Conservation (phyloP, 495 filamentous ascomycete species). For the Penicillium turbatum region DNA sequence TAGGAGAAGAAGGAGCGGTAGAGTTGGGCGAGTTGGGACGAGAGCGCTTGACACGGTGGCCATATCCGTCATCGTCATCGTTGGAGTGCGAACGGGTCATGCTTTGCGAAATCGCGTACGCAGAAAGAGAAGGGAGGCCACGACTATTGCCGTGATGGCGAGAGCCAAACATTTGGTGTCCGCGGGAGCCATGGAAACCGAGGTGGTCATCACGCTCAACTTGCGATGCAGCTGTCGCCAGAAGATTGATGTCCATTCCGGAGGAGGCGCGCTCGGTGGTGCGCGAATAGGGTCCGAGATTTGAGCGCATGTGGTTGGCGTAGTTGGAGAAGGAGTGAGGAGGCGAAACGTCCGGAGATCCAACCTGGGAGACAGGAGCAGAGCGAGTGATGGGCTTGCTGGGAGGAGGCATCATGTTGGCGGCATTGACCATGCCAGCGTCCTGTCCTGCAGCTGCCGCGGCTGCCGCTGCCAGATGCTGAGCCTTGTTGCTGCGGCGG, state of each 20-base stretch:
- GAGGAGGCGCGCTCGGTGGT: slow-evolving; percentile 44
- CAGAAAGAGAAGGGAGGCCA: slow-evolving; percentile 71
- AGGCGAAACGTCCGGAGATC: slow-evolving; percentile 92
- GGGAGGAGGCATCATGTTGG: slow-evolving; percentile 70
- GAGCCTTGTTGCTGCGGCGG: slow-evolving; percentile 84
- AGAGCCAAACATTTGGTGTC: slow-evolving; percentile 50
- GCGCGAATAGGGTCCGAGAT: slow-evolving; percentile 63
- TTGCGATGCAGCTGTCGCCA: slow-evolving; percentile 87
- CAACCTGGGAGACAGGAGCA: slow-evolving; percentile 83
- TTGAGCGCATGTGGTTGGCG: slow-evolving; percentile 57
- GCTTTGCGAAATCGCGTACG: slow-evolving; percentile 71
- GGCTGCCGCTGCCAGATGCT: slow-evolving; percentile 55
- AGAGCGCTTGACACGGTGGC: slow-evolving; percentile 77
- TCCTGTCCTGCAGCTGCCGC: slow-evolving; percentile 50
- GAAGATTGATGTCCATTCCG: slow-evolving; percentile 75
- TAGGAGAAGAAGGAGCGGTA: slow-evolving; percentile 94
- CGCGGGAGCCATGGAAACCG: slow-evolving; percentile 32
- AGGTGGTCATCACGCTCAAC: slow-evolving; percentile 74
- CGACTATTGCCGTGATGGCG: slow-evolving; percentile 56
- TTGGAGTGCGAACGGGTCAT: slow-evolving; percentile 93
- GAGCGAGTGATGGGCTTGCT: slow-evolving; percentile 71
- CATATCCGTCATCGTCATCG: slow-evolving; percentile 74
- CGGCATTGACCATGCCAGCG: slow-evolving; percentile 46
- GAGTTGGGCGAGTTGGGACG: slow-evolving; percentile 90
- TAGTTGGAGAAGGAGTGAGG: slow-evolving; percentile 84